A percentile compares a stretch with the other conserved stretches of the same genome.
Conservation (phyloP, 495 filamentous ascomycete species). For the Penicillium robsamsonii region DNA sequence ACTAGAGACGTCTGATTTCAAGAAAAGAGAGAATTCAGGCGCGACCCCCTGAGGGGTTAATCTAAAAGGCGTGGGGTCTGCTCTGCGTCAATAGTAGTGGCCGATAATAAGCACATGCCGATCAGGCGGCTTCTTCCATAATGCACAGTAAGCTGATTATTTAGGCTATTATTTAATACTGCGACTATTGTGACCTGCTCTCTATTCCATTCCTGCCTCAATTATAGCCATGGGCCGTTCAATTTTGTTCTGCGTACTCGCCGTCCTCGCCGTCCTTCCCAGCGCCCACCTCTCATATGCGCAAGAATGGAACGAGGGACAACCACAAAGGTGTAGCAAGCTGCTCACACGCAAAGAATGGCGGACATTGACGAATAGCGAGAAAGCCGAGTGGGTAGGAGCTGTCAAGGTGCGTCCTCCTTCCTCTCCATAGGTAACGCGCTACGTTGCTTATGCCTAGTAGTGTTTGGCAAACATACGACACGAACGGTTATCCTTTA, state of each 20-base stretch:
- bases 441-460: too few relatives aligned
- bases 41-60: neutral
- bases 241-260: neutral
- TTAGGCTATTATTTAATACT: neutral
- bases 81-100: neutral
- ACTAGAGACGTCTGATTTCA: neutral
- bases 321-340: neutral
- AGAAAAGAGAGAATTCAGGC: too few relatives aligned
- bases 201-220: neutral
- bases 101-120: neutral
- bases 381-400: neutral
- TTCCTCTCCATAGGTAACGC: too few relatives aligned
- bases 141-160: neutral
- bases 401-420: neutral
- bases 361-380: neutral
- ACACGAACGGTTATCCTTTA: neutral
- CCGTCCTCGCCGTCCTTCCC: neutral
- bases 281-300: slow-evolving; percentile 3
- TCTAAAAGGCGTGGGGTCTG: neutral
- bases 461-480: neutral
- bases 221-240: neutral
- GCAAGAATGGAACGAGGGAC: neutral
- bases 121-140: neutral
- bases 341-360: neutral
- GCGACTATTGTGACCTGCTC: neutral